Evolutionary conservation across 768 basidiomycete genomes (phyloP), one percentile per base, ranked within the genome.

Genomic region (Hypholoma fasciculare): DNA sequence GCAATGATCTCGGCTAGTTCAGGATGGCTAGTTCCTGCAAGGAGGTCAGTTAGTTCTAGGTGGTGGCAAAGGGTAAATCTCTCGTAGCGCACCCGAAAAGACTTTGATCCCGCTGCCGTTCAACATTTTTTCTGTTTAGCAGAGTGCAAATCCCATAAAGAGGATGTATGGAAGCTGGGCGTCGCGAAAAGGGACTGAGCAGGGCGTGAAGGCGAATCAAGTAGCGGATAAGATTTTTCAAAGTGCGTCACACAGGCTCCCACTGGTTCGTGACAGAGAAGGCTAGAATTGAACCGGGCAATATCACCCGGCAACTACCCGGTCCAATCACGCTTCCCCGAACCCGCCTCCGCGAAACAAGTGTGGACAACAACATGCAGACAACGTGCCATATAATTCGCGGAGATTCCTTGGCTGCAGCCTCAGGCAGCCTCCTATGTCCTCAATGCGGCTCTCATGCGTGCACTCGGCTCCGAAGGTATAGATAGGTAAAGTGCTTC

Each of bases 1-100:
- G 94, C 91, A 70, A 98, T 93, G 66, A 93, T 89, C 73, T 96
- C 89, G 37, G 96, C 96, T 63, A 98, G 83, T 74, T 94, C 92
- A 54, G 95, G 94, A 75, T 98, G 96, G 75, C 92, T 94, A 37
- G 94, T 96, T 61, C 95, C 95, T 96, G 61, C 34, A 50, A 65
- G 27, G 23, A 30, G 58, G 19, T 19, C n/a, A 53, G 44, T 39
- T 8, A 38, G 13, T 42, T 34, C 30, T 23, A 26, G 40, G 12
- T 14, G 4, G 37, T 5, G 46, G 30, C 11, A 3, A 30, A 7
- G 14, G 26, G 26, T 12, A 37, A 36, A 26, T 38, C 27, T 43
- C 37, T 37, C 27, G 19, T 30, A 37, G 16, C 75, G 58, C 57
- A 81, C 82, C 83, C 59, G 81, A 80, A 66, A 83, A 84, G 40